These are phyloP conservation scores for Nemania sp. DNA, from an alignment of 2,329 filamentous ascomycete genomes.

Conservation along the genomic window DNA sequence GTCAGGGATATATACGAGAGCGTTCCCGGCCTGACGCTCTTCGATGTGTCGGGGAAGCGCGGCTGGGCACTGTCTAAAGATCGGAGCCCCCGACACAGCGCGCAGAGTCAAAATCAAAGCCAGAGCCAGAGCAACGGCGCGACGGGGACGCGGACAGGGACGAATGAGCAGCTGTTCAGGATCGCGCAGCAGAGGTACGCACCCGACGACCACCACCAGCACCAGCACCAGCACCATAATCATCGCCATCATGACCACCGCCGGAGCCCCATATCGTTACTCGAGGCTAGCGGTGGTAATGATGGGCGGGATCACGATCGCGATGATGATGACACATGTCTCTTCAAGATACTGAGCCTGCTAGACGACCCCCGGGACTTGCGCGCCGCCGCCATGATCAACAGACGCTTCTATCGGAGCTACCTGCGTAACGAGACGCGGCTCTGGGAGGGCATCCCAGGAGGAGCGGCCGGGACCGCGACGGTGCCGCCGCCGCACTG, in stretches of 20 bases:
- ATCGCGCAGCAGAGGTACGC: conserved; percentile 7
- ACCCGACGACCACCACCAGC: not conserved
- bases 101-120: no score
- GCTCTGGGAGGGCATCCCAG: conserved; percentile 7
- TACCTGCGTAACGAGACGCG: conserved; percentile 15
- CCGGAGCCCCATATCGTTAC: not conserved
- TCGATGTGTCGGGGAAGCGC: conserved; percentile 53
- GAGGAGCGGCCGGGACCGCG: not conserved
- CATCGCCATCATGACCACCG: not conserved
- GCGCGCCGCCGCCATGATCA: conserved; percentile 48
- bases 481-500: not conserved
- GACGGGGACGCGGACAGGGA: conserved; percentile 41
- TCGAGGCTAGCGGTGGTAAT: not conserved
- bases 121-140: conserved; percentile 44
- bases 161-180: conserved; percentile 25
- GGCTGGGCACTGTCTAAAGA: conserved; percentile 50
- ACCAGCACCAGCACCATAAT: not conserved
- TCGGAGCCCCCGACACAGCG: conserved; percentile 16
- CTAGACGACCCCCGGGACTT: conserved; percentile 49
- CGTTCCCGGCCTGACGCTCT: conserved; percentile 53
- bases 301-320: not conserved
- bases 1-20: conserved; percentile 58
- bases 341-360: conserved; percentile 47
- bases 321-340: conserved; percentile 38
- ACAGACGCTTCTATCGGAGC: conserved; percentile 46